These are phyloP conservation scores for Serendipita vermifera DNA, from an alignment of 768 basidiomycete genomes.

Conservation along the genomic window DNA sequence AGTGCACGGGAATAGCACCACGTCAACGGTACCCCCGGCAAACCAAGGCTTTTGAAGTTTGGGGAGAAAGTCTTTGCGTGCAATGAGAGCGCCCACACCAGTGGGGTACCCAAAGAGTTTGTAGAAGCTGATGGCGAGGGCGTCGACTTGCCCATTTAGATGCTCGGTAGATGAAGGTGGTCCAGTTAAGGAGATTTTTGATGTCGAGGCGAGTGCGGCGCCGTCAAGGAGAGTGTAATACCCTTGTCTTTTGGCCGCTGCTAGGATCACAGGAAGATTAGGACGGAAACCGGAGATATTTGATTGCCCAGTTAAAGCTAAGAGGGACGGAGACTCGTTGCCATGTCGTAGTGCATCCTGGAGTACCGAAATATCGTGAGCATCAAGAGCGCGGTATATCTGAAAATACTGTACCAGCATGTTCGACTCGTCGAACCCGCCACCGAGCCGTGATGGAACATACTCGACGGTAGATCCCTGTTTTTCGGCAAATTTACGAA, in stretches of 20 bases:
- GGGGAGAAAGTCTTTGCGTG: conserved; percentile 54
- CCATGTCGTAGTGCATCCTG: too few relatives aligned
- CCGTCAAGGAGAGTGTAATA: conserved; percentile 70
- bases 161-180: not conserved
- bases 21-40: conserved; percentile 67
- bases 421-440: conserved; percentile 51
- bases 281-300: conserved; percentile 55
- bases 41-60: conserved; percentile 65
- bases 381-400: too few relatives aligned
- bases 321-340: too few relatives aligned
- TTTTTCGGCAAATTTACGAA: conserved; percentile 52
- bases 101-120: conserved; percentile 16
- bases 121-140: conserved; percentile 15
- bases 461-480: conserved; percentile 49
- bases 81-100: conserved; percentile 13
- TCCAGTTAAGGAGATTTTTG: conserved; percentile 45
- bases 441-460: conserved; percentile 47
- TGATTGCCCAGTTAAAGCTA: conserved; percentile 67
- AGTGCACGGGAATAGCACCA: conserved; percentile 68
- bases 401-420: too few relatives aligned
- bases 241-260: conserved; percentile 52
- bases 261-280: conserved; percentile 35
- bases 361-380: too few relatives aligned
- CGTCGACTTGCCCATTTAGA: conserved; percentile 12
- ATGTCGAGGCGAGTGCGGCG: conserved; percentile 65